Evolutionary conservation across 768 basidiomycete species (phyloP).

Genomic region (Gloeostereum incarnatum): DNA sequence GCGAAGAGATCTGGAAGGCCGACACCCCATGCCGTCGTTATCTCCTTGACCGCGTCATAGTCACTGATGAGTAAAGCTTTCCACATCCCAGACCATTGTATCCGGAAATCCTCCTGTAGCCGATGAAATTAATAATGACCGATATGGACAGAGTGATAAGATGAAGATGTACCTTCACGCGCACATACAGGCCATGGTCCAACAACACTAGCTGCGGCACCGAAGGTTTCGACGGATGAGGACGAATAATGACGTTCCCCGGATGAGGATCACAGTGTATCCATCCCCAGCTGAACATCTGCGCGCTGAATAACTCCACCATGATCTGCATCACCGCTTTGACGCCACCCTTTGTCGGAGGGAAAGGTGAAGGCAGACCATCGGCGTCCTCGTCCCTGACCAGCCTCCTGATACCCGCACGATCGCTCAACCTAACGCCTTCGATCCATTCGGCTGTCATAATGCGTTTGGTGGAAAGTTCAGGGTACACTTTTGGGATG

Average conservation of each 20-base stretch:
- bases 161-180: constrained; percentile 6
- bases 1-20: constrained; percentile 63
- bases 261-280: constrained; percentile 76
- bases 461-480: constrained; percentile 66
- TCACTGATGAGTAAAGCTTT: constrained; percentile 50
- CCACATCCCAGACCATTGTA: constrained; percentile 78
- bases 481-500: constrained; percentile 68
- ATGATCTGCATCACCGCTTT: constrained; percentile 73
- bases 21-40: constrained; percentile 42
- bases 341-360: constrained; percentile 49
- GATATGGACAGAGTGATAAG: background rate
- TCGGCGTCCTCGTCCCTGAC: constrained; percentile 42
- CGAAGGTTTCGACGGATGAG: constrained; percentile 33
- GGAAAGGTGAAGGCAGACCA: constrained; percentile 5
- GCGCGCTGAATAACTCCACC: constrained; percentile 81
- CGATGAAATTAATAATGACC: background rate
- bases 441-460: constrained; percentile 85
- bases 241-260: constrained; percentile 71
- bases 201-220: constrained; percentile 69
- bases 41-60: constrained; percentile 37
- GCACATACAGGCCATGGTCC: constrained; percentile 89
- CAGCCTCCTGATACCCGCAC: constrained; percentile 40
- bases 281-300: constrained; percentile 90
- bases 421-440: constrained; percentile 64
- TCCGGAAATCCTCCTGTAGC: constrained; percentile 55